phyloP scores from a whole-genome alignment of 2,329 filamentous ascomycete species.

The Chaetomium strumarium region DNA sequence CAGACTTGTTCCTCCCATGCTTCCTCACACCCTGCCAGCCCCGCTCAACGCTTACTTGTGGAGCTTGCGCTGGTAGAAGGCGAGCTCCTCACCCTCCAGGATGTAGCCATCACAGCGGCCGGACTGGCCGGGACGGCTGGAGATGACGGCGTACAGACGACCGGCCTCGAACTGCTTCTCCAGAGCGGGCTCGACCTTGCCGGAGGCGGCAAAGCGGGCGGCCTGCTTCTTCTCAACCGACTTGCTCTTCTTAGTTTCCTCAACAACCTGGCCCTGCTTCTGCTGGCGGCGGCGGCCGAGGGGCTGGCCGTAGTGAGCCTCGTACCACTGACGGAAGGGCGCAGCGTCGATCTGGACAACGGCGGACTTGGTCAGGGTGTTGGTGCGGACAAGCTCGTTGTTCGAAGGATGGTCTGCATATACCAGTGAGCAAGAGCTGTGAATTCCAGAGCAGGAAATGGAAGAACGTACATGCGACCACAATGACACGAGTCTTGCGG shows the following conservation, averaged over 20 bases:
- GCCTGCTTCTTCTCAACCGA: slow-evolving; percentile 95
- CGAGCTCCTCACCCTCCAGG: slow-evolving; percentile 97
- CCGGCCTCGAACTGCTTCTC: slow-evolving; percentile 99
- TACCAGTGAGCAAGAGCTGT: slow-evolving; percentile 8
- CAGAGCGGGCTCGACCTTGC: slow-evolving; percentile 88
- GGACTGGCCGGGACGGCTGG: slow-evolving; percentile 92
- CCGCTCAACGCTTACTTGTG: slow-evolving; percentile 66
- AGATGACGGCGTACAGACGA: slow-evolving; percentile 89
- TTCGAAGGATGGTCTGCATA: slow-evolving; percentile 82
- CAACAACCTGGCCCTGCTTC: slow-evolving; percentile 61
- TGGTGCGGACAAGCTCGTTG: slow-evolving; percentile 99
- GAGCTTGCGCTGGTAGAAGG: slow-evolving; percentile 99
- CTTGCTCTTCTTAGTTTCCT: slow-evolving; percentile 90
- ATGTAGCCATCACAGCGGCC: slow-evolving; percentile 96
- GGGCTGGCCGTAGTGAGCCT: slow-evolving; percentile 94
- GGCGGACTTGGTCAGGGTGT: slow-evolving; percentile 98
- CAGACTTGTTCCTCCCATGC: slow-evolving; percentile 18
- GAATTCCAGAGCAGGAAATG: not conserved
- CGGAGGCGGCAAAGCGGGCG: slow-evolving; percentile 69
- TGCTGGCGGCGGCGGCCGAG: slow-evolving; percentile 88
- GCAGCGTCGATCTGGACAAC: slow-evolving; percentile 98
- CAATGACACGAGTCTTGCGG: slow-evolving; percentile 99
- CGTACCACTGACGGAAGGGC: slow-evolving; percentile 99
- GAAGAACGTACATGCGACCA: slow-evolving; percentile 61
- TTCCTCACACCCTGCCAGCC: slow-evolving; percentile 1